Evolutionary conservation across 1,284 basidiomycete genomes (phyloP), one percentile per base, ranked within the genome.

Genomic region (Ustilago esculenta): DNA sequence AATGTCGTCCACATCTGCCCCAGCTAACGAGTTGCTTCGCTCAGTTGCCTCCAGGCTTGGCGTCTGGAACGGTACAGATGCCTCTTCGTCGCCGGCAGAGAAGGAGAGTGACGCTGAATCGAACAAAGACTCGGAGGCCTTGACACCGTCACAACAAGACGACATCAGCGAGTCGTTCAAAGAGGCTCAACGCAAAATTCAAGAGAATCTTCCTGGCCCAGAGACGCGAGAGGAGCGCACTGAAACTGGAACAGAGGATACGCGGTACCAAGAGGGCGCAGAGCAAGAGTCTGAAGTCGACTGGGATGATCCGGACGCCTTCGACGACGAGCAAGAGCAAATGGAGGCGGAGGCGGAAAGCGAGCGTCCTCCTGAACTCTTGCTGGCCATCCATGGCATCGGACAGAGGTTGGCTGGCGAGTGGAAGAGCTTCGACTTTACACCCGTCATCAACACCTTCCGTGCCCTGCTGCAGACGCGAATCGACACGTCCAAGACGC

Each of bases 361-460:
- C 39, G 65, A 63, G 9, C 43, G 47, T 20, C 59, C 66, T 15
- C 66, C 66, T 11, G 66, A 69, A 35, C 55, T 69, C 2, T 21
- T 65, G 29, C 44, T 71, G 7, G 67, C 57, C 43, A 60, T 76
- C 30, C 79, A 80, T 40, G 79, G 79, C 10, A 79, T 80, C 23
- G 79, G 77, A 2, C 79, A 80, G 59, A 71, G 73, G 30, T 41
- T 76, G 15, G 61, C 72, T 7, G 64, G 55, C 20, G 76, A 72
- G 12, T 75, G 69, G 56, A 69, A 73, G 49, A 71, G 67, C 45
- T 72, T 73, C 46, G 58, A 69, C 40, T 55, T 72, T 43, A 56
- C 58, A 15, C 59, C 76, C 12, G 73, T 73, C 20, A 67, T 77
- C 51, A 75, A 64, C 46, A 56, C 56, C 7, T 70, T 77, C 45